Evolutionary conservation across 1,139 yeast species (phyloP), one percentile per base, ranked within the genome.

Genomic region (Saccharomycopsis phalli): DNA sequence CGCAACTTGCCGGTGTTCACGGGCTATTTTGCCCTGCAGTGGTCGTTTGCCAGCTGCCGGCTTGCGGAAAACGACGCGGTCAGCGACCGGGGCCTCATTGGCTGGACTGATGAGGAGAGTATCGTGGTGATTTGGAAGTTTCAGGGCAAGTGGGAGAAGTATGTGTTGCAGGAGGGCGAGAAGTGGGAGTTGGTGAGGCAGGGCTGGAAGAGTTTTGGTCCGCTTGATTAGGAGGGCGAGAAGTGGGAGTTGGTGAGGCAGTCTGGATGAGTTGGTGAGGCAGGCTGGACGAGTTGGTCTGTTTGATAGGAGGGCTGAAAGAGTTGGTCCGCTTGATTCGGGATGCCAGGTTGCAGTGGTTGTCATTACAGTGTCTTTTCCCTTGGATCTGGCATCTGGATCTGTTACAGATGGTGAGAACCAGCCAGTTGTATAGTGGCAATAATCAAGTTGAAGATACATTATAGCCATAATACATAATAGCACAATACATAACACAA

Each of bases 41-140:
- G 96, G 97, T 80, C 94, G 35, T 83, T 81, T 61, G 86, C 87
- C 38, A 79, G 88, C 1, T 67, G 76, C n/a, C 81, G 81, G 50
- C 73, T 87, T 28, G 70, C 68, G 45, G 61, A 68, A 31, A 53
- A 51, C 16, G 45, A 52, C 17, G 50, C 48, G 20, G 53, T 53
- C 7, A 67, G 65, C 42, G 84, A 79, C 50, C 55, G 59, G 29
- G 93, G 95, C 0, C 73, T 74, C 0, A 51, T 88, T 29, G 95
- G 93, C 1, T 84, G 95, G 95, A 66, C 78, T 1, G 76, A 77
- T 10, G 81, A 79, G 49, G 81, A 73, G 48, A 65, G 76, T 11
- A 62, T 84, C 5, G 65, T 82, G 1, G 68, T 83, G 1, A 59
- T 88, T 3, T 87, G 96, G 95, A 70, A 74, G 46, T 61, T 62